Evolutionary conservation across 805 yeast genomes (phyloP).

Genomic region (Metschnikowia shivogae): DNA sequence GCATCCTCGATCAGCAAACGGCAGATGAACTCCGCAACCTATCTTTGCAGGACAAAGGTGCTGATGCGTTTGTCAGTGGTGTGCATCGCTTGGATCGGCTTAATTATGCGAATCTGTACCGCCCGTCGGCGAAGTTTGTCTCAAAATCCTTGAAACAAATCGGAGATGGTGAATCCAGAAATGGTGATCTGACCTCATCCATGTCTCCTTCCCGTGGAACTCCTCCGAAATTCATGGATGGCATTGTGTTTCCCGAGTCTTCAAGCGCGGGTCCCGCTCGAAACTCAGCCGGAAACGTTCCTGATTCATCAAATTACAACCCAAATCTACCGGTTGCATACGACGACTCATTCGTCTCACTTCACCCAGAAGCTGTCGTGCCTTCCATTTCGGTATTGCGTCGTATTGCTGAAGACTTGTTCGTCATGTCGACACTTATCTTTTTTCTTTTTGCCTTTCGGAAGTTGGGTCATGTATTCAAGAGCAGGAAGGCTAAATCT

Average conservation of each 20-base stretch:
- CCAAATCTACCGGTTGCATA: constrained; percentile 1
- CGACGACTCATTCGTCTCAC: background rate
- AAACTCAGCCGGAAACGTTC: background rate
- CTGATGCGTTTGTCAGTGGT: constrained; percentile 31
- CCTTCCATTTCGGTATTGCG: constrained; percentile 16
- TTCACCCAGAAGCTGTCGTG: background rate
- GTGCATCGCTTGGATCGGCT: constrained; percentile 32
- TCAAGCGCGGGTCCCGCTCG: constrained; percentile 1
- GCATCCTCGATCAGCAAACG: constrained; percentile 9
- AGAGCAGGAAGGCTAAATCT: background rate
- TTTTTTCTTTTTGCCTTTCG: constrained; percentile 35
- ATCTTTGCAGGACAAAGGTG: constrained; percentile 11
- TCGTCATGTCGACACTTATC: constrained; percentile 39
- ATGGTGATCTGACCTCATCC: constrained; percentile 1
- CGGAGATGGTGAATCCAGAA: constrained; percentile 17
- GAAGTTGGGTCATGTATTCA: constrained; percentile 9
- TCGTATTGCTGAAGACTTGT: constrained; percentile 47
- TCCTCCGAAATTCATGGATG: constrained; percentile 32
- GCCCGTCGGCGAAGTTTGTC: constrained; percentile 31
- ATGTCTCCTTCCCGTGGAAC: background rate
- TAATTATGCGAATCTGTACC: constrained; percentile 29
- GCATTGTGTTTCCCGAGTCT: constrained; percentile 29
- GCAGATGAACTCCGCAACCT: constrained; percentile 16
- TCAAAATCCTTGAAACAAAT: constrained; percentile 19
- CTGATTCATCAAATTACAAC: background rate